phyloP scores from a whole-genome alignment of 495 filamentous ascomycete genomes.

The Wilcoxina mikolae region DNA sequence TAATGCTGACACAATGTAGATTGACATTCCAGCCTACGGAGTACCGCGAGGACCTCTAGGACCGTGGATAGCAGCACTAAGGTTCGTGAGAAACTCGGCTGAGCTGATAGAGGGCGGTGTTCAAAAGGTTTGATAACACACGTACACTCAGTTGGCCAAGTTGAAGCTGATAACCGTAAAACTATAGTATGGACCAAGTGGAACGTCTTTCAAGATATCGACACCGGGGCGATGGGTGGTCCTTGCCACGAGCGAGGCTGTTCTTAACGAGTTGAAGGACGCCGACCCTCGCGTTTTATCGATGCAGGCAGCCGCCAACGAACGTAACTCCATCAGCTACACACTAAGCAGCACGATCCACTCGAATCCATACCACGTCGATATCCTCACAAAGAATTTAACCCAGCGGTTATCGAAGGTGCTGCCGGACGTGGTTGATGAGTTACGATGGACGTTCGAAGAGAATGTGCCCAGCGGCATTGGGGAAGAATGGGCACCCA shows the following conservation, averaged over 20 bases:
- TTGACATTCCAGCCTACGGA: background rate
- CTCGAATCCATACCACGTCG: constrained; percentile 3
- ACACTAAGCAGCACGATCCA: constrained; percentile 10
- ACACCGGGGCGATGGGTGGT: background rate
- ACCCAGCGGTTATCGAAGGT: constrained; percentile 1
- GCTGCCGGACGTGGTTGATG: constrained; percentile 2
- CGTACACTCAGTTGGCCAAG: background rate
- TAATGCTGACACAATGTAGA: no score
- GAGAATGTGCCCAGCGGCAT: background rate
- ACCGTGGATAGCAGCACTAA: constrained; percentile 10
- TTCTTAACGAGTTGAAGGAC: constrained; percentile 3
- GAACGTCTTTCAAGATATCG: constrained; percentile 11
- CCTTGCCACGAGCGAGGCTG: background rate
- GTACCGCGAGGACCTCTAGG: background rate
- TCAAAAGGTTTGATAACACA: constrained; percentile 6
- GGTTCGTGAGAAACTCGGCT: constrained; percentile 13
- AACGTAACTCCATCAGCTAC: constrained; percentile 18
- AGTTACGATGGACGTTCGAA: background rate
- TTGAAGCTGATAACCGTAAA: background rate
- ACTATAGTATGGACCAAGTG: background rate
- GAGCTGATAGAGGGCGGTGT: constrained; percentile 11
- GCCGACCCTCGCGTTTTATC: constrained; percentile 9
- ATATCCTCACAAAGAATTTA: constrained; percentile 4
- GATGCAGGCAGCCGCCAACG: constrained; percentile 15
- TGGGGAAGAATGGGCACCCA: constrained; percentile 5